A percentile compares a stretch with the other conserved stretches of the same genome.
Conservation (phyloP, 148 eudicot genomes). For the Rhododendron molle region DNA sequence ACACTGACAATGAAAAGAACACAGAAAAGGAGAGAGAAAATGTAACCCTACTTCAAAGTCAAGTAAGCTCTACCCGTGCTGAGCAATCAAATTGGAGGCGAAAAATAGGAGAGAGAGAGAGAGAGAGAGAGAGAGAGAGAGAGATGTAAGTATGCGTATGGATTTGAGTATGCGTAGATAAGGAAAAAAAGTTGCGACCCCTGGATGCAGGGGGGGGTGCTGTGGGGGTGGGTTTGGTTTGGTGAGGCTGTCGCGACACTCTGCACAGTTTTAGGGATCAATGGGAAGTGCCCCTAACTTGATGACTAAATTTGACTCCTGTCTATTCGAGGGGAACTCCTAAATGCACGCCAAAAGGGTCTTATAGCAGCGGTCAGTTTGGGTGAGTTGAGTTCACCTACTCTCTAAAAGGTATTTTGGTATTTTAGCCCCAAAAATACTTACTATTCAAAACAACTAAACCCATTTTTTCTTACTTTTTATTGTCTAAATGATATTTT, state of each 20-base stretch:
- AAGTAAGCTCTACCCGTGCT: conserved; percentile 1
- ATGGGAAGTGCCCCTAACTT: background rate
- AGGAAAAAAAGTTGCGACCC: background rate
- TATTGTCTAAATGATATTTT: no score
- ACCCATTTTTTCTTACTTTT: no score
- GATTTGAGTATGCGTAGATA: background rate
- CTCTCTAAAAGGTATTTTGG: no score
- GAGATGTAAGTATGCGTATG: background rate
- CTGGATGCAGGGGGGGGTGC: no score
- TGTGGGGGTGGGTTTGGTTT: background rate
- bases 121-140: background rate
- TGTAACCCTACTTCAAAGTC: conserved; percentile 6
- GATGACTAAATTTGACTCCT: background rate
- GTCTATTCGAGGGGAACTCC: background rate
- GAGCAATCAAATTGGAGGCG: conserved; percentile 1
- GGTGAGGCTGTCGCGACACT: background rate
- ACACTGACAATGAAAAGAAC: background rate
- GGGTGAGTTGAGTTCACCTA: no score
- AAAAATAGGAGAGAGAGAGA: background rate
- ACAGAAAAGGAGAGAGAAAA: background rate
- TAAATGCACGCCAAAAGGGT: background rate
- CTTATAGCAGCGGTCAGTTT: no score
- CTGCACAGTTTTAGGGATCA: background rate
- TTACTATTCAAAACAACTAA: no score
- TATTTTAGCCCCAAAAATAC: no score